phyloP scores from a whole-genome alignment of 345 rosid species.

The Murraya koenigii region DNA sequence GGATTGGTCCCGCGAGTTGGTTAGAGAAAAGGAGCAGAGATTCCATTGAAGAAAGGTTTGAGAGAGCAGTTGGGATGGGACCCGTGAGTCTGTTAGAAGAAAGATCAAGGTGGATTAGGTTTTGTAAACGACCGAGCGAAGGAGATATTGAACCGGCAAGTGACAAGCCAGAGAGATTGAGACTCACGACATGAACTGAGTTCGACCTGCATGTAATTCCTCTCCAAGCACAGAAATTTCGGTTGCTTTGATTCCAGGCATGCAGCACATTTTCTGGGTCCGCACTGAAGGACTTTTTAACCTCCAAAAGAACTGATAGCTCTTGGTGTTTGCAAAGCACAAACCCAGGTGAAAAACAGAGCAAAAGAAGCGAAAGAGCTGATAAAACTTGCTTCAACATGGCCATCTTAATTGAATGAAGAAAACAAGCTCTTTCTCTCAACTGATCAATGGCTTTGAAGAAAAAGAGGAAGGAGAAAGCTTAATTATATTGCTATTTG shows the following conservation, averaged over 20 bases:
- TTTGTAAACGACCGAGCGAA: slow-evolving; percentile 51
- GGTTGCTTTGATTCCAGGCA: slow-evolving; percentile 55
- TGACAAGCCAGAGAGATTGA: slow-evolving; percentile 63
- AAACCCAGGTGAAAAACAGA: slow-evolving; percentile 22
- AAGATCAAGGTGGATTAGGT: slow-evolving; percentile 91
- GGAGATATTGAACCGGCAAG: slow-evolving; percentile 71
- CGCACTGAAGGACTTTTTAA: slow-evolving; percentile 44
- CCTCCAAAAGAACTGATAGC: slow-evolving; percentile 48
- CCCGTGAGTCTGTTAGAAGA: slow-evolving; percentile 80
- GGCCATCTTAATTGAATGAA: background rate
- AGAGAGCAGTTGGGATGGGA: slow-evolving; percentile 82
- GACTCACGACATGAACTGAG: slow-evolving; percentile 40
- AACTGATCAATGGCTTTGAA: background rate
- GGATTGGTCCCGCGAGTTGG: slow-evolving; percentile 80
- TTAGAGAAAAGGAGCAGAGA: slow-evolving; percentile 80
- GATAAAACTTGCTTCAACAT: slow-evolving; percentile 10
- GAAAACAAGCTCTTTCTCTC: background rate
- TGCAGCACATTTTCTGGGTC: slow-evolving; percentile 39
- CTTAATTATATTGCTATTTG: background rate
- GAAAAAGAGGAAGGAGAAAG: background rate
- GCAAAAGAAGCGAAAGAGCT: slow-evolving; percentile 19
- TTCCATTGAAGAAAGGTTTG: slow-evolving; percentile 73
- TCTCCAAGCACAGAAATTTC: slow-evolving; percentile 61
- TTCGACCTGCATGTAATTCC: slow-evolving; percentile 59
- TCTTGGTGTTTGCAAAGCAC: slow-evolving; percentile 33